Evolutionary conservation across 495 filamentous ascomycete genomes (phyloP).

Genomic region (Aspergillus haitiensis): DNA sequence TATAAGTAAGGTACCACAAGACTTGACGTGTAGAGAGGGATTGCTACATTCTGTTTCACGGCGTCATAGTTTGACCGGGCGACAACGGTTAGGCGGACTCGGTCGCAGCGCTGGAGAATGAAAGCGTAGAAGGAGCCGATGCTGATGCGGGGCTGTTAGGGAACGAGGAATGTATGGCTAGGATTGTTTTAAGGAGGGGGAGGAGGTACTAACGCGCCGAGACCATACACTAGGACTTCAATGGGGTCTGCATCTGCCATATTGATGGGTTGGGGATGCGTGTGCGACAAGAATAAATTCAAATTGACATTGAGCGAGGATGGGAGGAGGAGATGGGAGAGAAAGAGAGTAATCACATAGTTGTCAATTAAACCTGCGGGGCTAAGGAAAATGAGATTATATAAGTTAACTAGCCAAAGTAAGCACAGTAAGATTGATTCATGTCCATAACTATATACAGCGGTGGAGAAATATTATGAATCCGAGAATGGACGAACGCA

Average conservation of each 20-base stretch:
- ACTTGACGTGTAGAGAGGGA: neutral
- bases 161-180: slow-evolving; percentile 1
- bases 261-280: neutral
- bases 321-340: too few relatives aligned
- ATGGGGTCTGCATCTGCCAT: slow-evolving; percentile 33
- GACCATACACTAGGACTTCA: slow-evolving; percentile 40
- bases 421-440: too few relatives aligned
- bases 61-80: slow-evolving; percentile 55
- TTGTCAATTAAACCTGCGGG: too few relatives aligned
- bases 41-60: slow-evolving; percentile 40
- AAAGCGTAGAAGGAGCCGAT: slow-evolving; percentile 52
- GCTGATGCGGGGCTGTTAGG: slow-evolving; percentile 17
- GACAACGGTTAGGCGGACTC: slow-evolving; percentile 50
- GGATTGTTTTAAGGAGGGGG: neutral
- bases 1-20: neutral
- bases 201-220: slow-evolving; percentile 36
- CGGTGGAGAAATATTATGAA: neutral
- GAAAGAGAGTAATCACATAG: too few relatives aligned
- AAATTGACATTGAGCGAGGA: too few relatives aligned
- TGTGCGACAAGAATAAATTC: too few relatives aligned
- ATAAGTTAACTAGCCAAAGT: too few relatives aligned
- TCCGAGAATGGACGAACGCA: neutral
- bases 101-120: slow-evolving; percentile 40
- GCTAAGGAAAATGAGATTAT: too few relatives aligned
- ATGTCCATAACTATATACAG: too few relatives aligned